Base-by-base conservation (phyloP, 2,329 filamentous ascomycete species). In the Curvularia hawaiiensis region DNA sequence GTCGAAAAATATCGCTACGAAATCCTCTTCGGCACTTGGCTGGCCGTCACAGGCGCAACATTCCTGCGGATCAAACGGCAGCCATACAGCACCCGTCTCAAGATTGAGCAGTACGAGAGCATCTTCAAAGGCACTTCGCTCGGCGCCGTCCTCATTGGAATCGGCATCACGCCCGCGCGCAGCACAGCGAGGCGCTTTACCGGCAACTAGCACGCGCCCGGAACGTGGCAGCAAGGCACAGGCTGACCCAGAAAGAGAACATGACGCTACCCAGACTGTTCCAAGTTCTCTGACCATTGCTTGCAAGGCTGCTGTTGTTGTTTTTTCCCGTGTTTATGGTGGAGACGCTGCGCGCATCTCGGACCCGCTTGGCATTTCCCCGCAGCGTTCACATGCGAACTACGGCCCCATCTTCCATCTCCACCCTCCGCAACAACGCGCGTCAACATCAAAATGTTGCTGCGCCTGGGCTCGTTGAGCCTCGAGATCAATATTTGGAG, bases 91-190 rank as follows among this genome's bases (percentile, higher is more conserved):
- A 57, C 61, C 10, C 61, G 70, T 14, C 62, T 76, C 24, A 76
- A 75, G 57, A 63, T 67, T 10, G 73, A 73, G 54, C 72, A 76
- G 58, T 76, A 76, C 58, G 74, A 77, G 57, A 74, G 71, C 53
- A 73, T 74, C 28, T 74, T 75, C 67, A 75, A 77, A 44, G 71
- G 71, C 22, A 75, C 73, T 2, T 70, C 69, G 0, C 59, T 75
- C 11, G 64, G 68, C 35, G 67, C 68, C 4, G 61, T 71, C 12
- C 63, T 71, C 7, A 62, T 67, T 7, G 67, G 64, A 1, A 64
- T 71, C 52, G 67, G 67, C 4, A 69, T 69, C 33, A 60, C 67
- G 9, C 67, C 67, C 6, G 60, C 57, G 31, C 61, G 65, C 28
- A 60, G 56, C 14, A 62, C 63, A 6, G 62, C 67, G 35, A 61